These are phyloP conservation scores for Aspergillus sclerotioniger DNA, from an alignment of 495 filamentous ascomycete species.

Conservation along the genomic window DNA sequence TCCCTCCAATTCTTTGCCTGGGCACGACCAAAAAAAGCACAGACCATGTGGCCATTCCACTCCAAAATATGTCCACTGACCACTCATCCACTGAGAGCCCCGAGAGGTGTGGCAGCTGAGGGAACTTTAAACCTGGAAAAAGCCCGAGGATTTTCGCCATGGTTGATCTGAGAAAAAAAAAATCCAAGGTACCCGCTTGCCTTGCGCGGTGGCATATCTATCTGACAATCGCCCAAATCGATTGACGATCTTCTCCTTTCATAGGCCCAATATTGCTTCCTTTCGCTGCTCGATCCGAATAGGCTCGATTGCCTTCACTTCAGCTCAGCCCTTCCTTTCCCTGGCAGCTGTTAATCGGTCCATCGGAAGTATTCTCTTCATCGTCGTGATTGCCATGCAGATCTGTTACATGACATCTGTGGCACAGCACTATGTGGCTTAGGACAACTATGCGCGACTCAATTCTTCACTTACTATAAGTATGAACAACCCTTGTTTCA, in stretches of 20 bases:
- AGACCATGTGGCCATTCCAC: conserved; percentile 14
- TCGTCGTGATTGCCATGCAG: conserved; percentile 19
- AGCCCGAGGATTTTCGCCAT: conserved; percentile 19
- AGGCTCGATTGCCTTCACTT: background rate
- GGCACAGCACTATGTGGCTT: conserved; percentile 16
- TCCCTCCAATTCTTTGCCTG: conserved; percentile 5
- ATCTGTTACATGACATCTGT: conserved; percentile 19
- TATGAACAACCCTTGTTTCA: conserved; percentile 9
- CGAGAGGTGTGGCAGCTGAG: conserved; percentile 9
- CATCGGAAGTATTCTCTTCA: conserved; percentile 2
- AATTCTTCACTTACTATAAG: background rate
- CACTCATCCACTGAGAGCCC: conserved; percentile 1
- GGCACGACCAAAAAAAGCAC: conserved; percentile 9
- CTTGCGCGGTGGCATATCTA: conserved; percentile 15
- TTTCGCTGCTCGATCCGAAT: conserved; percentile 3
- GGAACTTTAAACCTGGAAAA: conserved; percentile 16
- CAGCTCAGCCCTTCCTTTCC: background rate
- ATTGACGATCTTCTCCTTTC: conserved; percentile 19
- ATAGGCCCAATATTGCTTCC: conserved; percentile 8
- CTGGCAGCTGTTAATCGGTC: conserved; percentile 1
- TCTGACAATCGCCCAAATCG: conserved; percentile 15
- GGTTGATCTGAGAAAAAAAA: conserved; percentile 14
- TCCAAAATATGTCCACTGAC: conserved; percentile 1
- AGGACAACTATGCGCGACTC: conserved; percentile 4
- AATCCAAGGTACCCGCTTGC: conserved; percentile 17